Conservation (phyloP, 2,329 filamentous ascomycete genomes). For the Coniochaeta sp. region DNA sequence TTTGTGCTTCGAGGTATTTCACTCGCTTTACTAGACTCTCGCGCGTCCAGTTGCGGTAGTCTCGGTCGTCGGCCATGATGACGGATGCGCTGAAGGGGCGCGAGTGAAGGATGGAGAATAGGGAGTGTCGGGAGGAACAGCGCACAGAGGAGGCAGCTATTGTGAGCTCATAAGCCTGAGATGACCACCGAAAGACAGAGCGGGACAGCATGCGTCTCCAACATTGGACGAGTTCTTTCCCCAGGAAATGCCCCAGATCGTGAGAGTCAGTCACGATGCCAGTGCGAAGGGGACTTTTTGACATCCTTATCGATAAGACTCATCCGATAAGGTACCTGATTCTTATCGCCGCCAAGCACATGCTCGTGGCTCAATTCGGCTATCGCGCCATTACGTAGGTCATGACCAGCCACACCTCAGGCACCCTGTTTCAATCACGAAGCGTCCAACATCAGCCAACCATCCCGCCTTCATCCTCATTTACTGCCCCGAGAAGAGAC, state of each 20-base stretch:
- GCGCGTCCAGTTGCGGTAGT: conserved; percentile 62
- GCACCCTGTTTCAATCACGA: neutral
- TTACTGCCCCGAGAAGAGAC: neutral
- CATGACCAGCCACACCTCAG: neutral
- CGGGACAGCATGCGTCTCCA: neutral
- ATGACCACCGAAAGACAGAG: neutral
- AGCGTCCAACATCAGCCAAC: neutral
- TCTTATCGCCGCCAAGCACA: neutral
- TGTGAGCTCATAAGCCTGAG: neutral
- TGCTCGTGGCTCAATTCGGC: neutral
- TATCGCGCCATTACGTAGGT: conserved; percentile 1
- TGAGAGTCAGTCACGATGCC: too few species aligned
- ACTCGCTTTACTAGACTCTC: conserved; percentile 63
- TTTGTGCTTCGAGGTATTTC: conserved; percentile 57
- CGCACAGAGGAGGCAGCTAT: neutral
- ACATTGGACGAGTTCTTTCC: neutral
- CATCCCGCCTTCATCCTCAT: neutral
- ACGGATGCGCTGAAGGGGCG: conserved; percentile 8
- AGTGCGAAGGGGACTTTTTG: neutral
- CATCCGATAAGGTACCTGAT: neutral
- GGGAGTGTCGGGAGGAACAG: neutral
- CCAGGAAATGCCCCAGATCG: neutral
- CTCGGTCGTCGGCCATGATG: conserved; percentile 12
- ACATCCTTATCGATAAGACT: conserved; percentile 15
- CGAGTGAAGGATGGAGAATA: neutral